A percentile compares a stretch with the other conserved stretches of the same genome.
phyloP scores from a whole-genome alignment of 768 basidiomycete species.

The Tulasnella sp. region DNA sequence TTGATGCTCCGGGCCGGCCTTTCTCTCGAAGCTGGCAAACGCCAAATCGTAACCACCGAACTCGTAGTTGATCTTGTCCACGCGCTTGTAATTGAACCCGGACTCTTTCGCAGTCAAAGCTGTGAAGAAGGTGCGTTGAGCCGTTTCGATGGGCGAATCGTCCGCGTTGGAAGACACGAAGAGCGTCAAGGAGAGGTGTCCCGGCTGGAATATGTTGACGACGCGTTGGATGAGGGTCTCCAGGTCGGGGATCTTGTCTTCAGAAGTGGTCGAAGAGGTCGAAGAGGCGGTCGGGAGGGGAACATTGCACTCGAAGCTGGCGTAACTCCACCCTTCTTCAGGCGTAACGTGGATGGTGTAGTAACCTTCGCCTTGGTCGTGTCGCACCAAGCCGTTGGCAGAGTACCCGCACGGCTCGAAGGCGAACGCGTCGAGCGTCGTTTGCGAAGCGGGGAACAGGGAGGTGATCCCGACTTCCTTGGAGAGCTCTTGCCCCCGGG shows the following conservation, averaged over 20 bases:
- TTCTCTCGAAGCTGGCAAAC: conserved; percentile 68
- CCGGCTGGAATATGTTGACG: conserved; percentile 86
- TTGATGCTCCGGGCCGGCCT: neutral
- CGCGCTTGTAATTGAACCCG: conserved; percentile 49
- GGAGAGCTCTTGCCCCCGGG: conserved; percentile 43
- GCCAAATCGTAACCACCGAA: conserved; percentile 87
- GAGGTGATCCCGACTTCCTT: conserved; percentile 62
- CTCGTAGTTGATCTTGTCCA: conserved; percentile 97
- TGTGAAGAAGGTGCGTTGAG: conserved; percentile 58
- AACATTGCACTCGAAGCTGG: conserved; percentile 98
- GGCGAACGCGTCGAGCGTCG: conserved; percentile 81
- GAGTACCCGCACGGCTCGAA: conserved; percentile 96
- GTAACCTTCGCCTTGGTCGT: conserved; percentile 80
- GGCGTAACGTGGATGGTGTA: conserved; percentile 99
- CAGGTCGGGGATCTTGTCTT: conserved; percentile 52
- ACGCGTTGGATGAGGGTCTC: conserved; percentile 76
- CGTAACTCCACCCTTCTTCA: conserved; percentile 96
- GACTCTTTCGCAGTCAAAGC: conserved; percentile 35
- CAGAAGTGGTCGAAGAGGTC: conserved; percentile 31
- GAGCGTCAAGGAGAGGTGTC: conserved; percentile 70
- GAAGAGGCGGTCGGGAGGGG: conserved; percentile 30
- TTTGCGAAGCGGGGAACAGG: conserved; percentile 69
- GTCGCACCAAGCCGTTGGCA: conserved; percentile 68
- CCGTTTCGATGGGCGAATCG: conserved; percentile 45
- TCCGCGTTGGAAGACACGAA: conserved; percentile 47